phyloP scores from a whole-genome alignment of 345 rosid species.

The Crucihimalaya himalaica region DNA sequence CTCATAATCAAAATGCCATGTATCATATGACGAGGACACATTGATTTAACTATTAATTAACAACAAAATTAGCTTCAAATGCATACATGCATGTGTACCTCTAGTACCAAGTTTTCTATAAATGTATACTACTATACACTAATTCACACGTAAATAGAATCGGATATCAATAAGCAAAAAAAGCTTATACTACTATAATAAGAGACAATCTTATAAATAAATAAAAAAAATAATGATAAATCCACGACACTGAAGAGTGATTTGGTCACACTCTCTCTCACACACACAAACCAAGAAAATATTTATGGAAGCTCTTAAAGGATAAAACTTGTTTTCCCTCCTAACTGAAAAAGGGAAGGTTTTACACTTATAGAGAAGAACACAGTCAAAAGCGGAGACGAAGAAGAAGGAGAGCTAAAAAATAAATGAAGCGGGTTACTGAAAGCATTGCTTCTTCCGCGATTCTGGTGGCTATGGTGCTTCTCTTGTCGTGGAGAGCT shows the following conservation, averaged over 20 bases:
- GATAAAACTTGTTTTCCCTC: slow-evolving; percentile 37
- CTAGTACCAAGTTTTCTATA: not conserved
- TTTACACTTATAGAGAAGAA: slow-evolving; percentile 5
- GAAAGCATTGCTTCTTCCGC: slow-evolving; percentile 22
- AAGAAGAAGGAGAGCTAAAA: not conserved
- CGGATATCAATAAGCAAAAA: slow-evolving; percentile 9
- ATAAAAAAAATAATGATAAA: not conserved
- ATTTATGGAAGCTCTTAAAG: slow-evolving; percentile 20
- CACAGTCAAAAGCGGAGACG: not conserved
- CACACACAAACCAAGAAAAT: slow-evolving; percentile 24
- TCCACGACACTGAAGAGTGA: slow-evolving; percentile 11
- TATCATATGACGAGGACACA: not conserved
- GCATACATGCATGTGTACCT: not conserved
- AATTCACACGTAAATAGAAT: slow-evolving; percentile 3
- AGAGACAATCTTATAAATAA: not conserved
- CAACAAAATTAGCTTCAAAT: not conserved
- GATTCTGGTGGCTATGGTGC: slow-evolving; percentile 18
- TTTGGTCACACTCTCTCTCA: slow-evolving; percentile 20
- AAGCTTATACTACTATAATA: not conserved
- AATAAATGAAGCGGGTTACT: slow-evolving; percentile 29
- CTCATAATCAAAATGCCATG: not conserved
- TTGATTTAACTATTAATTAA: not conserved
- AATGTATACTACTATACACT: not conserved
- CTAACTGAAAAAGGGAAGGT: not conserved
- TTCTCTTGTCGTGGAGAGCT: slow-evolving; percentile 29